Evolutionary conservation across 2,329 filamentous ascomycete genomes (phyloP).

Genomic region (Neonectria magnoliae): DNA sequence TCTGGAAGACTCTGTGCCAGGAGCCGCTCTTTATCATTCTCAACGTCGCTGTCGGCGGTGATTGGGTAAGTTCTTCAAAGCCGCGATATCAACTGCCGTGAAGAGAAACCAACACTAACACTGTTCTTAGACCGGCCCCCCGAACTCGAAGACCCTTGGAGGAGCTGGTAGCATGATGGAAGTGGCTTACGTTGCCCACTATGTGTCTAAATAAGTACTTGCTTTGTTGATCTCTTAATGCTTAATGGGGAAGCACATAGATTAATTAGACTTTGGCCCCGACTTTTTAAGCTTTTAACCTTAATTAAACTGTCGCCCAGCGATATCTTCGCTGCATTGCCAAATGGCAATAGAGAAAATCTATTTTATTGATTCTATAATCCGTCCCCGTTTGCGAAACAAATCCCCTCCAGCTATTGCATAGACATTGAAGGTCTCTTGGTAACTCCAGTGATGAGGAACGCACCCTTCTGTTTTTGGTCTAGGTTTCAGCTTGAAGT

Average conservation of each 20-base stretch:
- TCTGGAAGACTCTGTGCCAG: conserved; percentile 63
- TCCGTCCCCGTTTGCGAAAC: too few species aligned
- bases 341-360: not conserved
- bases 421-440: too few species aligned
- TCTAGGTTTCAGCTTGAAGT: too few species aligned
- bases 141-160: conserved; percentile 55
- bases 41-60: conserved; percentile 65
- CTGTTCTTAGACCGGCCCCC: conserved; percentile 55
- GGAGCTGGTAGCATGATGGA: conserved; percentile 58
- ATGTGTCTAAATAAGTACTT: not conserved
- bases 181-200: not conserved
- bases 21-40: conserved; percentile 62
- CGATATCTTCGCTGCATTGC: not conserved
- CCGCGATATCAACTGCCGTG: not conserved
- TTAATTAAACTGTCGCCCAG: not conserved
- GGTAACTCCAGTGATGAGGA: too few species aligned
- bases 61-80: conserved; percentile 55
- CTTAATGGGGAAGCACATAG: not conserved
- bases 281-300: not conserved
- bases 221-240: not conserved
- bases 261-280: not conserved
- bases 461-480: too few species aligned
- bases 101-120: conserved; percentile 5
- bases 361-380: too few species aligned
- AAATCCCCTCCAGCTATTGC: too few species aligned